A percentile compares a stretch with the other conserved stretches of the same genome.
phyloP scores from a whole-genome alignment of 116 monocot species.

The Cymodocea nodosa region DNA sequence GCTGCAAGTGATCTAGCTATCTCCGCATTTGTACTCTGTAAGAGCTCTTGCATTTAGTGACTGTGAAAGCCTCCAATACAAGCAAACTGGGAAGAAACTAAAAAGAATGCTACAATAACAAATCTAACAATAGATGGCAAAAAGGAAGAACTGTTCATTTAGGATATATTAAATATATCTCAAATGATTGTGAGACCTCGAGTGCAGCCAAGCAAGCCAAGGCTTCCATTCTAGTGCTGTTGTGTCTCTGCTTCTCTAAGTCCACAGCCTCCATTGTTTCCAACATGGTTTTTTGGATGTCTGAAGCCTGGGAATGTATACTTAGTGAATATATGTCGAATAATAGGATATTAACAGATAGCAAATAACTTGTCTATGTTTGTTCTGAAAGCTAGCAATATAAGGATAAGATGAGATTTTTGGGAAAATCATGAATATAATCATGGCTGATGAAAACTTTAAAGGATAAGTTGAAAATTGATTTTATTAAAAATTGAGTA shows the following conservation, averaged over 20 bases:
- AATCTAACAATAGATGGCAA: background rate
- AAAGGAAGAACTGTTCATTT: background rate
- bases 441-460: too few species aligned
- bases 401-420: too few species aligned
- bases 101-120: background rate
- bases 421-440: too few species aligned
- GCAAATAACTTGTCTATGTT: too few species aligned
- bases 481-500: too few species aligned
- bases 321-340: background rate
- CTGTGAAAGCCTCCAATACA: background rate
- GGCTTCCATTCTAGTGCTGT: conserved; percentile 92
- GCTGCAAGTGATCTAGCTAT: conserved; percentile 63
- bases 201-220: conserved; percentile 59
- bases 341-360: background rate
- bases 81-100: background rate
- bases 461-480: too few species aligned
- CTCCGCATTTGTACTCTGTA: conserved; percentile 64
- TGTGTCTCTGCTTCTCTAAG: conserved; percentile 70
- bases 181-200: conserved; percentile 30
- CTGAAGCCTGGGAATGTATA: conserved; percentile 41
- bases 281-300: conserved; percentile 65
- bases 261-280: conserved; percentile 87
- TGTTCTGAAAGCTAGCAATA: too few species aligned
- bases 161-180: background rate
- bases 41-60: conserved; percentile 6